Percentiles rank a stretch among this genome's conserved stretches.
Evolutionary conservation across 257 asterid genomes (phyloP).

Genomic region (Gynochthodes officinalis): DNA sequence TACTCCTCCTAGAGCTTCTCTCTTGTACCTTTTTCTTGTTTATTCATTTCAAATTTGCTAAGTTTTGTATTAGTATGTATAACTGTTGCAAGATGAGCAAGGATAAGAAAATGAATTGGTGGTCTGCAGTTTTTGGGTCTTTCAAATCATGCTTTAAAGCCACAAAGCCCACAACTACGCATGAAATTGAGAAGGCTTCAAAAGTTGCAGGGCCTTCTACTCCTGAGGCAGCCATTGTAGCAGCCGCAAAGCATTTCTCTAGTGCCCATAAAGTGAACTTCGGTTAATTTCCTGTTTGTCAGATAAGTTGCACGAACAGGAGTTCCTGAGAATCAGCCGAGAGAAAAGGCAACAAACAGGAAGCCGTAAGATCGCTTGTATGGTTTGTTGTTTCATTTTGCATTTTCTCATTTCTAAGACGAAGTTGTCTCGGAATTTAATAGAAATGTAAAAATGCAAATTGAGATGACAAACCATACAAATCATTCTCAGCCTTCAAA

Average conservation of each 20-base stretch:
- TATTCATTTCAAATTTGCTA: not conserved
- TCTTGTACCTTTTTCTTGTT: not conserved
- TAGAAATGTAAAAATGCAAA: no score
- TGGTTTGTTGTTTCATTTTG: no score
- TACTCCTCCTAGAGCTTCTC: no score
- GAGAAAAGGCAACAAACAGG: no score
- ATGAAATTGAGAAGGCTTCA: constrained; percentile 15
- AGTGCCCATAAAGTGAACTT: constrained; percentile 33
- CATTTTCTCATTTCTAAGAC: no score
- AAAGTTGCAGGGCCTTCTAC: constrained; percentile 15
- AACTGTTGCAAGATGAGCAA: not conserved
- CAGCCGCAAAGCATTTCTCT: constrained; percentile 51
- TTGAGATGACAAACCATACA: no score
- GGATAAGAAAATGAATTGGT: constrained; percentile 1
- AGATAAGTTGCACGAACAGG: no score
- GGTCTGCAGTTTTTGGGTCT: constrained; percentile 15
- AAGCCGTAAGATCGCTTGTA: no score
- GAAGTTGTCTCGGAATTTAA: no score
- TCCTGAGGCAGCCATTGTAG: constrained; percentile 39
- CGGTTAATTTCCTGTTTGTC: not conserved
- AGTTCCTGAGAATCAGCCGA: no score
- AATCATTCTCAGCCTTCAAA: no score
- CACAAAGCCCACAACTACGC: constrained; percentile 7
- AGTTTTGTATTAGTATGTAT: not conserved
- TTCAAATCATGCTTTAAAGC: constrained; percentile 17